phyloP scores from a whole-genome alignment of 2,329 filamentous ascomycete genomes.

The Venturia oleaginea region DNA sequence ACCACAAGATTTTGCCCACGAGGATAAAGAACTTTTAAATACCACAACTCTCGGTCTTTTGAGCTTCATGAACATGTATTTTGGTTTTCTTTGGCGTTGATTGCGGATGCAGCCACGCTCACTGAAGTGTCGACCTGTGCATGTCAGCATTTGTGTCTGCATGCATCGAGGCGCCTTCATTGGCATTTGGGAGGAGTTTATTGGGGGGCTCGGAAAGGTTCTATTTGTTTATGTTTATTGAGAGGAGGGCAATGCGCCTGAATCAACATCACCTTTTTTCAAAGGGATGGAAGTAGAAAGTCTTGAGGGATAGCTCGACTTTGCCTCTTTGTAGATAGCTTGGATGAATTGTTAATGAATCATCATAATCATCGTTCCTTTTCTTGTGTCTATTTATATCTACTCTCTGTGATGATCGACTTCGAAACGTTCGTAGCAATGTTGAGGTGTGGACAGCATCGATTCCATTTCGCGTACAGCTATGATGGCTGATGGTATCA shows the following conservation, averaged over 20 bases:
- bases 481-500: too few relatives aligned
- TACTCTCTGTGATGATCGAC: too few relatives aligned
- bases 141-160: not conserved
- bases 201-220: not conserved
- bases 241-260: conserved; percentile 2
- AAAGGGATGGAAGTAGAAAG: not conserved
- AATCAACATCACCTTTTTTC: not conserved
- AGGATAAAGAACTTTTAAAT: not conserved
- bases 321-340: not conserved
- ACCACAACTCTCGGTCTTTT: not conserved
- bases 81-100: not conserved
- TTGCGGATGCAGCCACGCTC: not conserved
- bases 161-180: not conserved
- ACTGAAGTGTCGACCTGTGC: not conserved
- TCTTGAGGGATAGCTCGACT: not conserved
- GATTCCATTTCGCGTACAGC: not conserved
- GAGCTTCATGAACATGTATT: conserved; percentile 3
- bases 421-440: not conserved
- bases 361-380: not conserved
- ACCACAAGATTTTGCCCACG: not conserved
- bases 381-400: not conserved
- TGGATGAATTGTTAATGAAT: conserved; percentile 1
- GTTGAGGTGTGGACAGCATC: not conserved
- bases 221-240: not conserved
- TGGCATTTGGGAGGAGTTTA: not conserved